Conservation (phyloP, 257 asterid genomes). For the Solanum pimpinellifolium region DNA sequence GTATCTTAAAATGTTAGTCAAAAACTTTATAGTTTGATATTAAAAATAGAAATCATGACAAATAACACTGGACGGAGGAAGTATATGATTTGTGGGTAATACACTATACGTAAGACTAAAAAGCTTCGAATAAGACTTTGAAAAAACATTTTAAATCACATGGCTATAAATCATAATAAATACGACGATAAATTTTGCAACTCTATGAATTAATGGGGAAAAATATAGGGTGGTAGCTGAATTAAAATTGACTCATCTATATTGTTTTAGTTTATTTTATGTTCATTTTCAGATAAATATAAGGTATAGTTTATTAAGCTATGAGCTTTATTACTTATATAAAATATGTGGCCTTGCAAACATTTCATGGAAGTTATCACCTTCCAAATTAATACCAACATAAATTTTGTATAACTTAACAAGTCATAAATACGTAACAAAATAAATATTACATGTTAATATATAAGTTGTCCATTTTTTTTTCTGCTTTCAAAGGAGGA, state of each 20-base stretch:
- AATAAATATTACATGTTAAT: not conserved
- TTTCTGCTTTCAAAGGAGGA: not conserved
- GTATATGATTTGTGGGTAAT: too few species aligned
- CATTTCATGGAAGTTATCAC: not conserved
- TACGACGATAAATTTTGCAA: not conserved
- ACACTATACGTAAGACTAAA: too few species aligned
- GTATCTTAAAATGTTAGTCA: too few species aligned
- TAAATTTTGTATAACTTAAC: not conserved
- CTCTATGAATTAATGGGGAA: not conserved
- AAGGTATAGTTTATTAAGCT: not conserved
- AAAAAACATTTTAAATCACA: not conserved
- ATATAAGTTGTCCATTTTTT: not conserved
- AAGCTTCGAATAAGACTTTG: too few species aligned
- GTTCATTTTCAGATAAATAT: not conserved
- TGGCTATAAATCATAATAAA: not conserved
- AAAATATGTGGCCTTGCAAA: too few species aligned
- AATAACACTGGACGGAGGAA: rapidly evolving
- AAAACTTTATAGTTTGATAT: rapidly evolving
- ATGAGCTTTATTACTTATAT: not conserved
- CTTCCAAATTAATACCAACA: not conserved
- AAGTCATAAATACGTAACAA: not conserved
- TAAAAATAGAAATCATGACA: too few species aligned
- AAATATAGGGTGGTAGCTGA: not conserved
- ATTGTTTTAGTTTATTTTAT: not conserved
- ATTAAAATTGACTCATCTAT: not conserved